Evolutionary conservation across 805 yeast species (phyloP), one percentile per base, ranked within the genome.

Genomic region (Ogataea chonburiensis): DNA sequence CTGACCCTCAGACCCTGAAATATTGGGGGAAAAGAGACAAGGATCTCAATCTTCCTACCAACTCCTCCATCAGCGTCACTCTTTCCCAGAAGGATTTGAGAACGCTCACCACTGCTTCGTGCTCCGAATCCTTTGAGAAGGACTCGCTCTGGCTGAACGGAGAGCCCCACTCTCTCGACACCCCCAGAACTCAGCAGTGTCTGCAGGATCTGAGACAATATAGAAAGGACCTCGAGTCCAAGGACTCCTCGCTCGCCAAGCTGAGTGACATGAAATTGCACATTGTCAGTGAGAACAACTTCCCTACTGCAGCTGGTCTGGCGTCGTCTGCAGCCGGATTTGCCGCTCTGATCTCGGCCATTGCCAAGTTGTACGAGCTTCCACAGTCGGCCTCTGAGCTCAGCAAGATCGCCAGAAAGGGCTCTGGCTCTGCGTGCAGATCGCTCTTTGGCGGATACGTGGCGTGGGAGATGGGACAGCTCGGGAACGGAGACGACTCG

Each of bases 21-120:
- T 93, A 93, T 69, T 93, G 99, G 99, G 99, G 99, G 31, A 93
- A 93, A 66, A 77, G 98, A 57, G 98, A 93, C 64, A 81, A 79
- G 45, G 68, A 71, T 31, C 75, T 93, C 55, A 93, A 93, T 58
- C 70, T 93, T 35, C 99, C 99, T 31, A 93, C 99, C 36, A 93
- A 93, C 68, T 85, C 95, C 9, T 88, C 97, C 18, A 88, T 93
- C 49, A 86, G 96, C 15, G 96, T 93, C 31, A 93, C 99, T 7
- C 71, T 93, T 45, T 77, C 94, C 4, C 98, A 91, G 64, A 77
- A 81, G 42, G 97, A 93, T 61, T 72, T 93, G 50, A 75, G 95
- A 53, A 89, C 99, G 1, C 70, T 86, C 50, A 93, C 99, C 10
- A 84, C 97, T 5, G 97, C 86, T 3, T 76, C 89, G 24, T 77